Conservation (phyloP, 2,329 filamentous ascomycete species). For the Pseudopyricularia cyperi region DNA sequence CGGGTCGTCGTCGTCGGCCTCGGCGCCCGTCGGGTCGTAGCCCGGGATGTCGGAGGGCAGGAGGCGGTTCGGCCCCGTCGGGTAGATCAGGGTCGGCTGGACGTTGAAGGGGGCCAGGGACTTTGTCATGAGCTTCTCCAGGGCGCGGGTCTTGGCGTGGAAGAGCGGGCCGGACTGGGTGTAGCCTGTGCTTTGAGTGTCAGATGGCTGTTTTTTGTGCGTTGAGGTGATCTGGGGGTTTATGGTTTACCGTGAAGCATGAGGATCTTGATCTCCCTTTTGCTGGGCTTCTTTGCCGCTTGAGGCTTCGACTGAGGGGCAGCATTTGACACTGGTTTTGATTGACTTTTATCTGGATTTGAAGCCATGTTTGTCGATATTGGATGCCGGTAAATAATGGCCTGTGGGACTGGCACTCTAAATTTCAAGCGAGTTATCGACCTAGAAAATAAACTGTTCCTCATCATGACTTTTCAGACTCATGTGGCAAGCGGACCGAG, state of each 20-base stretch:
- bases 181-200: constrained; percentile 44
- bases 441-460: neutral
- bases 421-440: neutral
- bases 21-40: constrained; percentile 26
- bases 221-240: neutral
- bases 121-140: constrained; percentile 71
- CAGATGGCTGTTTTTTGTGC: neutral
- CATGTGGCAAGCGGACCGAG: neutral
- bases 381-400: neutral
- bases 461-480: neutral
- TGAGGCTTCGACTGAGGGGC: neutral
- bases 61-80: constrained; percentile 54
- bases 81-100: constrained; percentile 48
- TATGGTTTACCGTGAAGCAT: constrained; percentile 55
- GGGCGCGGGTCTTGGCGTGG: constrained; percentile 74
- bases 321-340: neutral
- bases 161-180: constrained; percentile 83
- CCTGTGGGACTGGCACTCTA: neutral
- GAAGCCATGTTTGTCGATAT: neutral
- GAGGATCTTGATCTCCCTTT: constrained; percentile 50
- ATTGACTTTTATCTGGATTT: neutral
- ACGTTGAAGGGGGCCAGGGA: constrained; percentile 48
- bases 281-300: constrained; percentile 10
- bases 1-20: constrained; percentile 15
- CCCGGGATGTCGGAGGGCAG: constrained; percentile 56